Base-by-base conservation (phyloP, 768 basidiomycete genomes). In the Paxillus involutus region DNA sequence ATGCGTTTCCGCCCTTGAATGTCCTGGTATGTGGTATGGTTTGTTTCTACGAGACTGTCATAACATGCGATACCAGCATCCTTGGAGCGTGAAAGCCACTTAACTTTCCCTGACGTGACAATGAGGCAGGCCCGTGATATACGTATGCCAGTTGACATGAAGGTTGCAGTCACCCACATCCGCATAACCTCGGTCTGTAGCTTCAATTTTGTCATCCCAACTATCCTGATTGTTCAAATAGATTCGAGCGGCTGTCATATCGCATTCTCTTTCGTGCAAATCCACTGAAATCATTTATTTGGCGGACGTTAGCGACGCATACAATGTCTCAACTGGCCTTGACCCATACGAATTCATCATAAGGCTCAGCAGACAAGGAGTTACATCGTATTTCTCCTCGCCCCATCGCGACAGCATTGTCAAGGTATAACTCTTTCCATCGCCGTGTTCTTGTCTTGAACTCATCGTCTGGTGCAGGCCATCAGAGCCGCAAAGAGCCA, bases 281-380 rank as follows among this genome's bases (percentile, higher is more conserved):
- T 84, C 89, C 3, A 89, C 87, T 1, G 94, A 97, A 62, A 83
- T 96, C 50, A 85, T 95, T 50, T 80, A 83, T 6, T 71, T 94
- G 24, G 72, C 80, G 4, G 93, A 95, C 55, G 81, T 97, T 58
- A 91, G 91, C 71, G 94, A 97, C 60, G 82, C 91, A 1, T 89
- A 92, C 70, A 89, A 88, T 43, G 84, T 93, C 19, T 82, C 85
- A 2, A 88, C 85, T 14, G 88, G 89, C 7, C 80, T 84, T 14
- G 89, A 93, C 48, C 75, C 77, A n/a, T 65, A 86, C 51, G 89
- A 94, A 63, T 94, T 94, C 63, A 88, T 92, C 56, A 84, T 94
- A 56, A 80, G 91, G 42, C 80, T 87, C 43, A 83, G 81, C 53
- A 77, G 81, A 55, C 87, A 89, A 56, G 86, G 85, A 5, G 76